phyloP scores from a whole-genome alignment of 352 stramenopile genomes.

The Phytophthora palmivora region DNA sequence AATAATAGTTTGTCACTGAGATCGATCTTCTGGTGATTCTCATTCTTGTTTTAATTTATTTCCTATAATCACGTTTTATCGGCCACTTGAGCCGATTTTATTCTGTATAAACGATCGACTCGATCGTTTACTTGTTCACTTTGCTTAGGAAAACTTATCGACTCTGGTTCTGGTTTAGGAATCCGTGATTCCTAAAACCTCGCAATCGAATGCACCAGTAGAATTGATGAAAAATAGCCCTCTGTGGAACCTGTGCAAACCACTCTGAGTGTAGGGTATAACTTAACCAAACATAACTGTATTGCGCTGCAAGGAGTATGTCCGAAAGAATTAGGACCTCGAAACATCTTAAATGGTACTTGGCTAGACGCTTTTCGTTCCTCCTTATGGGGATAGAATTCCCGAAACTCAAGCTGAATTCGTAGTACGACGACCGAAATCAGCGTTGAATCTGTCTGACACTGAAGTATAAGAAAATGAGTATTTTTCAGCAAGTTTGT shows the following conservation, averaged over 20 bases:
- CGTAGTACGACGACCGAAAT: constrained; percentile 73
- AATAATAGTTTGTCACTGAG: constrained; percentile 11
- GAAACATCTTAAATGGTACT: constrained; percentile 60
- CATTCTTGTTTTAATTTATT: constrained; percentile 5
- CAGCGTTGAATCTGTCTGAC: constrained; percentile 83
- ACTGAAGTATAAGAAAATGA: constrained; percentile 44
- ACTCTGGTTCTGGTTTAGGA: constrained; percentile 6
- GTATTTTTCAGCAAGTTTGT: constrained; percentile 25
- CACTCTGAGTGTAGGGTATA: too few species aligned
- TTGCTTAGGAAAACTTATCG: not conserved
- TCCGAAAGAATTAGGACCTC: too few species aligned
- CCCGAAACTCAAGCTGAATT: constrained; percentile 59
- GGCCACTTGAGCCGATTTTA: not conserved
- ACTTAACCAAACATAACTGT: too few species aligned
- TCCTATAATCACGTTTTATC: too few species aligned
- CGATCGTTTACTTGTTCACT: constrained; percentile 1
- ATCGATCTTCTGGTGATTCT: constrained; percentile 12
- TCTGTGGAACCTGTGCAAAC: too few species aligned
- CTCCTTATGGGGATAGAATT: constrained; percentile 36
- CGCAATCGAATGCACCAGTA: constrained; percentile 33
- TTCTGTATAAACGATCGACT: not conserved
- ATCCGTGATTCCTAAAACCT: constrained; percentile 50
- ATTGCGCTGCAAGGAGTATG: too few species aligned
- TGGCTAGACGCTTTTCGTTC: constrained; percentile 42
- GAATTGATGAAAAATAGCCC: constrained; percentile 39